Base-by-base conservation (phyloP, 139 green algal species). In the Tetradesmus obliquus region DNA sequence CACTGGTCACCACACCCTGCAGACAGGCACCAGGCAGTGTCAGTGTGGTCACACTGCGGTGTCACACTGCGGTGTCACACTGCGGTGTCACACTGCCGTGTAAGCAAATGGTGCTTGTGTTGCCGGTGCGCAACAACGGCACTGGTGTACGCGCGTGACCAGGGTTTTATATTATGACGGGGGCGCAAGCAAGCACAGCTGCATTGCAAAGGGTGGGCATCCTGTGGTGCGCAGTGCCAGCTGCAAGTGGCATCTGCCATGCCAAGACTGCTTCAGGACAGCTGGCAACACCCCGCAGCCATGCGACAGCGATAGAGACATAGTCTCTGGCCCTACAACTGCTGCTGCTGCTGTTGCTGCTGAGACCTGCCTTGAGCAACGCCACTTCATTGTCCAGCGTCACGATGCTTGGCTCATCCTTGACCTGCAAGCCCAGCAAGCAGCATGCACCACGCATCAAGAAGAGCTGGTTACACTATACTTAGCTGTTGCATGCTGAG, bases 1-100 rank as follows among this genome's bases (percentile, higher is more conserved):
- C 81, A 24, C 91, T 88, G 10, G 62, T 90, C 3, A 96, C 87
- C 24, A 58, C 89, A 10, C 94, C 94, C 94, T 95, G 86, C 15
- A 51, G 58, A 55, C 1, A 20, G 13, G 24, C 45, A 55, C 55
- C 22, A 76, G 53, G 83, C 66, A 76, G 66, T 3, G 5, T 24
- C 2, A 3, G 32, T 45, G 32, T 45, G 32, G 32, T 45, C 32
- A 45, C 32, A 45, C 32, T 45, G 32, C 32, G 32, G 32, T 45
- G 32, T 45, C 32, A 45, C 72, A 82, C 72, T 82, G 72, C 12
- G 10, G 7, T 20, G 24, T 82, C 45, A 17, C 66, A 13, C 13
- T 17, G 66, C 13, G 32, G 32, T 45, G 32, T 45, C 32, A 45
- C 32, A 45, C 32, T 45, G 32, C 32, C 0, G 32, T 45, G 32